Evolutionary conservation across 768 basidiomycete species (phyloP).

Genomic region (Calocybe cyanea): DNA sequence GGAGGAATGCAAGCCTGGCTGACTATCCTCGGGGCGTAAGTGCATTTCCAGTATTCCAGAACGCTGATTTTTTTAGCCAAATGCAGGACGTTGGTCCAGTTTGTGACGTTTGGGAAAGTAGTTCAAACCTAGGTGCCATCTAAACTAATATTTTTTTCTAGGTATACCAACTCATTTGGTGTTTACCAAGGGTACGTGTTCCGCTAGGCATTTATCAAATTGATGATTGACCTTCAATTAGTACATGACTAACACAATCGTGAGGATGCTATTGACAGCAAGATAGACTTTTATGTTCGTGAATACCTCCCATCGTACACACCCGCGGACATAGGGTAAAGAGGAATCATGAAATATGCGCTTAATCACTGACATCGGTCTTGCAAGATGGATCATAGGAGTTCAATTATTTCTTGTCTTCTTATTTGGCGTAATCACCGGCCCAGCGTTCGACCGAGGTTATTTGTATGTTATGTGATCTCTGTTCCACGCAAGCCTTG

Average conservation of each 20-base stretch:
- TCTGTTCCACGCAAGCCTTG: neutral
- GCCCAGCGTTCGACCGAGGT: conserved; percentile 23
- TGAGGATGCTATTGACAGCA: neutral
- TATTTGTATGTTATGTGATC: conserved; percentile 24
- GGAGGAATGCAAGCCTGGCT: conserved; percentile 24
- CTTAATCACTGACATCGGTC: neutral
- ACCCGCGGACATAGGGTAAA: conserved; percentile 24
- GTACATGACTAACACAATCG: too few relatives aligned
- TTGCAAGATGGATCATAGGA: conserved; percentile 27
- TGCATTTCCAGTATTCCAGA: neutral
- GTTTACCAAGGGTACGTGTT: conserved; percentile 20
- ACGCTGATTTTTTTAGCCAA: neutral
- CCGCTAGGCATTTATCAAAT: neutral
- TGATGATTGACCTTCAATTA: too few relatives aligned
- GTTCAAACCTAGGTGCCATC: neutral
- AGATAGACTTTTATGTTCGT: conserved; percentile 24
- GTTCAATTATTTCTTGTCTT: conserved; percentile 23
- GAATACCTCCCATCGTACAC: conserved; percentile 20
- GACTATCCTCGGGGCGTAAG: conserved; percentile 23
- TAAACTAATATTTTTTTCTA: neutral
- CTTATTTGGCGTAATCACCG: conserved; percentile 22
- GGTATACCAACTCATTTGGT: conserved; percentile 21
- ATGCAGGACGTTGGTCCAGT: conserved; percentile 22
- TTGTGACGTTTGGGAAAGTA: conserved; percentile 22
- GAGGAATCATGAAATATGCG: neutral